Base-by-base conservation (phyloP, 2,329 filamentous ascomycete species). In the Colletotrichum australisinense region DNA sequence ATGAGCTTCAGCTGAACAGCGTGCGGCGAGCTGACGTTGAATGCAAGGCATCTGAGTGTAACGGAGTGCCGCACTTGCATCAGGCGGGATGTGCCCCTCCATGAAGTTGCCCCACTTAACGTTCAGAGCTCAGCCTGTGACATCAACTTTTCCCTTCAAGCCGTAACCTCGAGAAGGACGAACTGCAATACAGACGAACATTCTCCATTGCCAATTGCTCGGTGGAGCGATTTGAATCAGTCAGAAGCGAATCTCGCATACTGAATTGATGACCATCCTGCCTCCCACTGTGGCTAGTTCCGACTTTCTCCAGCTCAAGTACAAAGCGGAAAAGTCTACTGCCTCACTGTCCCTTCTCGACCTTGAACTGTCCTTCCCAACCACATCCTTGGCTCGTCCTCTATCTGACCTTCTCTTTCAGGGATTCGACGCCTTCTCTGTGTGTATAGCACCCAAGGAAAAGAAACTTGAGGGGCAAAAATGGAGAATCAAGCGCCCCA, bases 41-140 rank as follows among this genome's bases (percentile, higher is more conserved):
- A 55, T 28, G 52, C 22, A 16, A n/a, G 52, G 52, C 22, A 35
- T 5, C 26, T 26, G 59, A 24, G 16, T 55, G 30, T 35, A 38
- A 7, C 8, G 42, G 42, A n/a, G 19, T 49, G 7, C 22, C 49
- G 46, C 49, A 22, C 16, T 30, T 56, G 14, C 22, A 12, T 63
- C 46, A 53, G 32, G 38, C 14, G n/a, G 42, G 28, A 19, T 22
- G 19, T 65, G 63, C 69, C 63, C 70, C 60, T 70, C 67, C 60
- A 38, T 57, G 53, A 30, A n/a, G 14, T 11, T 30, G 71, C 71
- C 67, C 71, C 71, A 73, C 71, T 69, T 71, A 56, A 56, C 60
- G 56, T 62, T 19, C 35, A 53, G 42, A 56, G 66, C 53, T 59
- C 19, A 64, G 66, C 59, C 56, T 60, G 60, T 73, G 67, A 66